phyloP scores from a whole-genome alignment of 306 rosid species.

The Mucuna pruriens region DNA sequence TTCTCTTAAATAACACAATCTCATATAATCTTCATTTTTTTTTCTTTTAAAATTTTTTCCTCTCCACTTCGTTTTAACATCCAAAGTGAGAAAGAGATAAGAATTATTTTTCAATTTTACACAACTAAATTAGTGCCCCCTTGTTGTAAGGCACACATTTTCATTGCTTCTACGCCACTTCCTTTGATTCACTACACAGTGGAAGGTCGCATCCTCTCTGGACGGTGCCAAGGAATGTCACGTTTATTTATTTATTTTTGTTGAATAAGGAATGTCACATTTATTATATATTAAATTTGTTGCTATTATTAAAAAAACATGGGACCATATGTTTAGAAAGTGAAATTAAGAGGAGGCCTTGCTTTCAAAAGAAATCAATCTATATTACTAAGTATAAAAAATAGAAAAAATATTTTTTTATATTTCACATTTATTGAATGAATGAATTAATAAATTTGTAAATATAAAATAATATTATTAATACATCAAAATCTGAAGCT shows the following conservation, averaged over 20 bases:
- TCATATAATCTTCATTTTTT: too few species aligned
- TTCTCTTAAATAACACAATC: too few species aligned
- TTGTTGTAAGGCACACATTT: background rate
- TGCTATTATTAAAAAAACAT: background rate
- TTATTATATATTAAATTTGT: background rate
- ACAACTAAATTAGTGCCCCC: background rate
- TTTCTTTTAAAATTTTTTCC: background rate
- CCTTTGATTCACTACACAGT: background rate
- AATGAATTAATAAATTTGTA: background rate
- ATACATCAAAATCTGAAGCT: background rate
- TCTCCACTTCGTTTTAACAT: background rate
- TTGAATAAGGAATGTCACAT: background rate
- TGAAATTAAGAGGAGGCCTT: background rate
- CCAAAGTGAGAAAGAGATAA: background rate
- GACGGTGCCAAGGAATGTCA: conserved; percentile 2
- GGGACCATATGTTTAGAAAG: background rate
- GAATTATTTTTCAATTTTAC: background rate
- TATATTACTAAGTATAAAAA: background rate
- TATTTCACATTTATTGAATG: background rate
- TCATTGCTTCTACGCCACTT: conserved; percentile 40
- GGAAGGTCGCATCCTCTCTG: background rate
- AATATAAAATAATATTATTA: background rate
- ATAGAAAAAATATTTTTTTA: background rate
- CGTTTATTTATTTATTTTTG: background rate
- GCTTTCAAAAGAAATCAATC: background rate